Base-by-base conservation (phyloP, 352 stramenopile species). In the Phytophthora citricola region DNA sequence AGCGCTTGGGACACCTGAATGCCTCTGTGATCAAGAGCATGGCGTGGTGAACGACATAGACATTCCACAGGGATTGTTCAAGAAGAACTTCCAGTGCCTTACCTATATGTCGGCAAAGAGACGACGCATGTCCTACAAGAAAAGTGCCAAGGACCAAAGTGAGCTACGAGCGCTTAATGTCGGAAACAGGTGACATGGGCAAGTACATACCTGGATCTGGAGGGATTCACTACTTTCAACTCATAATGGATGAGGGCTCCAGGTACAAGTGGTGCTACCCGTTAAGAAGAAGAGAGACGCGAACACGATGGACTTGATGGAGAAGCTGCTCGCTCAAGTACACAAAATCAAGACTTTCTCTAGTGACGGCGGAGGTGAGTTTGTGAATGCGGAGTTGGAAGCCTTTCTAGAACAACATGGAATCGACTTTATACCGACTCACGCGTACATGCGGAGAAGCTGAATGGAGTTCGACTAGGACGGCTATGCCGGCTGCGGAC, bases 361-460 rank as follows among this genome's bases (percentile, higher is more conserved):
- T 1, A 63, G 51, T 20, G 60, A 63, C 27, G 51, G 60, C 1
- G 60, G 60, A 0, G 51, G 60, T 20, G 58, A 66, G n/a, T 63
- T 63, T 32, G 36, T 52, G 0, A 69, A 52, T n/a, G 6, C 14
- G 2, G 32, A 45, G 5, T 1, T 36, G 12, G 5, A 45, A 1
- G 6, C 0, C 3, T 54, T 26, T 38, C 12, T 17, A 11, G 34
- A 29, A 15, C 26, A 5, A 1, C 17, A 24, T 1, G 36, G 34
- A 0, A 69, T 69, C 38, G 5, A 32, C 5, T 32, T 32, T 4
- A 8, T 32, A 8, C 29, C 29, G 1, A 32, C 29, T 1, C 52
- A 63, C 10, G 44, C 14, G 5, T 58, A 63, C 24, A 69, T 44
- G 0, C 51, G 0, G 58, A 69, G 27, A 55, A 55, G 7, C n/a